Evolutionary conservation across 306 rosid species (phyloP), one percentile per base, ranked within the genome.

Genomic region (Begonia loranthoides): DNA sequence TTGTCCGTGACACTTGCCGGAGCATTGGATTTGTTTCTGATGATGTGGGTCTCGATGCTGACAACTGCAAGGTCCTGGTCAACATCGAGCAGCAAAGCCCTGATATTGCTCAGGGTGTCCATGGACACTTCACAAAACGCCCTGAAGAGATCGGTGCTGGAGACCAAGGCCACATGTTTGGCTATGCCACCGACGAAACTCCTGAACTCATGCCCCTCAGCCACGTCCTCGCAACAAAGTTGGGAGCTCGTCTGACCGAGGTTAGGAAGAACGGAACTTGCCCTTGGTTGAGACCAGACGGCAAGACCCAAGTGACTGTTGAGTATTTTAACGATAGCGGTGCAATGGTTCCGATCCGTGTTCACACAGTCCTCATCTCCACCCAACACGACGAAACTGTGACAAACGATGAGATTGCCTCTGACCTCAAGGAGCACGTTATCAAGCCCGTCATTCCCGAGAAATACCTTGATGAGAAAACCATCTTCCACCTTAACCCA

Each of bases 71-170:
- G 72, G 99, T 92, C 73, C 70, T 92, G 70, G 99, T 92, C 28
- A 86, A 92, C 86, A 92, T 92, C 63, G 99, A 92, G 82, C 99
- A 92, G 65, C 99, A 92, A 78, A 92, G 99, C 66, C 99, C 99
- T 38, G 99, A 92, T 73, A 92, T 92, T 60, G 99, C 99, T 49
- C 99, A 92, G 67, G 99, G 99, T 73, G 99, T 92, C 56, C 99
- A 92, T 5, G 99, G 99, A 17, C 99, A 92, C 84, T 92, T 92
- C 38, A 86, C 99, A 73, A 92, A 86, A 88, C 84, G 87, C 65
- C 99, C 99, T 0, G 99, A 92, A 84, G 99, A 92, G 70, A 82
- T 92, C 46, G 99, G 99, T 60, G 99, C 99, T 46, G 99, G 99
- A 70, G 99, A 92, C 70, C 99, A 92, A 66, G 99, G 99, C 58